Evolutionary conservation across 2,329 filamentous ascomycete genomes (phyloP), one percentile per base, ranked within the genome.

Genomic region (Rhinocladiella mackenziei): DNA sequence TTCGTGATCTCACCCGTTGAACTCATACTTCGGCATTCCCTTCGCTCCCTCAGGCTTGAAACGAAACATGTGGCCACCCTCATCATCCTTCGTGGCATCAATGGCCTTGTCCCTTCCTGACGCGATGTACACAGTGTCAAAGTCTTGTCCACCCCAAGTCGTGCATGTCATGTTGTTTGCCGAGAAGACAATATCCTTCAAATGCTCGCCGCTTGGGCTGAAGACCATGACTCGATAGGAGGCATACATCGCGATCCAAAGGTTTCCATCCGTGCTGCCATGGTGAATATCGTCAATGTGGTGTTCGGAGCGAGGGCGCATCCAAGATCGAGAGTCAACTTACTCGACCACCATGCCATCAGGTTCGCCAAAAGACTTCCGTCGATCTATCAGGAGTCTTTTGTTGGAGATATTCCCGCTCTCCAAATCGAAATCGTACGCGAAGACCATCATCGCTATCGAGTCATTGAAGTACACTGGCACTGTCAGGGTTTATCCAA

Each of bases 261-360:
- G 57, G 39, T 65, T 66, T 3, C 63, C 63, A 10, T 62, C 53
- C 1, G 59, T 60, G 29, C 61, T 65, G 29, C 18, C 18, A 30
- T 25, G 8, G 5, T 30, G 15, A 11, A 7, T 15, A 10, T 40
- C 38, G 15, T 41, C 13, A 39, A 10, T 28, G 19, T 28, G n/a
- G 14, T 14, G 7, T 26, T 5, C 22, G 5, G 5, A 30, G 28
- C n/a, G 5, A 5, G 15, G 5, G 11, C 5, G 28, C 15, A n/a
- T 5, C n/a, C 28, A 30, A 5, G 28, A 30, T 5, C n/a, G 28
- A 14, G 11, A 6, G 6, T 26, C 7, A 14, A 56, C 62, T 41
- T 55, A 66, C 63, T 66, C 65, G 8, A 65, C 48, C 5, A 67
- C 62, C 61, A 66, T 64, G 3, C 65, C 64, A 54, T 68, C 64